Conservation (phyloP, 805 yeast genomes). For the Tetrapisispora phaffii region DNA sequence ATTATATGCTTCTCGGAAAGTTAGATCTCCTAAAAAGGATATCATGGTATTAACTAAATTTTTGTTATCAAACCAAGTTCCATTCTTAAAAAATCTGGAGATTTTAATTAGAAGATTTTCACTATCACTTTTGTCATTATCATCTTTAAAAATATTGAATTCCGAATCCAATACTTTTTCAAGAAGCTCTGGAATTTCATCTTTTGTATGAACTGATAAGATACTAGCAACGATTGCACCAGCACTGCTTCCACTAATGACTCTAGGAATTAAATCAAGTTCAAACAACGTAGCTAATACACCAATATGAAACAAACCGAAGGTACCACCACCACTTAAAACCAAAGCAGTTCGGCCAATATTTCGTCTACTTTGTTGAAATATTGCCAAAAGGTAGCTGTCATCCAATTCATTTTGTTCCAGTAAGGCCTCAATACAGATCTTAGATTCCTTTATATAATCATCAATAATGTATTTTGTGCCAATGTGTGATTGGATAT, state of each 20-base stretch:
- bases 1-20: slow-evolving; percentile 88
- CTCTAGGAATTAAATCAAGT: slow-evolving; percentile 65
- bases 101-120: slow-evolving; percentile 42
- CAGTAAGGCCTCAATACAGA: slow-evolving; percentile 26
- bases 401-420: slow-evolving; percentile 45
- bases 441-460: slow-evolving; percentile 65
- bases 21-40: slow-evolving; percentile 72
- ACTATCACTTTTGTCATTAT: slow-evolving; percentile 38
- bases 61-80: slow-evolving; percentile 76
- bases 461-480: slow-evolving; percentile 76
- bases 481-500: slow-evolving; percentile 70
- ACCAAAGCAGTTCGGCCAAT: slow-evolving; percentile 90
- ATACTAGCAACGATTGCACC: slow-evolving; percentile 90
- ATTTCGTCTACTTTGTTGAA: slow-evolving; percentile 77
- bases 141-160: slow-evolving; percentile 49
- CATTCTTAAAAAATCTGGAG: slow-evolving; percentile 60
- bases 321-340: slow-evolving; percentile 87
- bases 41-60: slow-evolving; percentile 65
- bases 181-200: slow-evolving; percentile 53
- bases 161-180: slow-evolving; percentile 32
- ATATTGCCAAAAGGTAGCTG: slow-evolving; percentile 58
- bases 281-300: slow-evolving; percentile 71
- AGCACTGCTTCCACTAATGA: slow-evolving; percentile 87
- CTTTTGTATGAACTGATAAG: slow-evolving; percentile 70
- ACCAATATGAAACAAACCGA: slow-evolving; percentile 86